Conservation (phyloP, 495 filamentous ascomycete species). For the Copromyces sp. region DNA sequence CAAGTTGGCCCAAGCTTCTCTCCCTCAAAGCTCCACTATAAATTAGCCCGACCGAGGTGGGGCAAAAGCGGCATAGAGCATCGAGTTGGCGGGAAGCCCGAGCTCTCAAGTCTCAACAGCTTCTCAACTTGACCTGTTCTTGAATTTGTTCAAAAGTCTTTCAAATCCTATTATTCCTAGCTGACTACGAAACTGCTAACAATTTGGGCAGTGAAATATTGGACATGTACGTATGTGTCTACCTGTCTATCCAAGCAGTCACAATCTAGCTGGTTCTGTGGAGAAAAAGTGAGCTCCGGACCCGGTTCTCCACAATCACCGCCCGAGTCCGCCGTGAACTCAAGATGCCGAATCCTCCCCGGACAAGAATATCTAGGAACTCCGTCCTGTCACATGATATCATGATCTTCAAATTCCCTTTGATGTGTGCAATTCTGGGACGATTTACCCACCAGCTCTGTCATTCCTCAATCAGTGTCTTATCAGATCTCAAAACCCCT, state of each 20-base stretch:
- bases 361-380: not conserved
- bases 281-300: not conserved
- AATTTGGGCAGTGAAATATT: not conserved
- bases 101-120: not conserved
- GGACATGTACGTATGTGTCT: not conserved
- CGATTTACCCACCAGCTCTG: not conserved
- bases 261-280: not conserved
- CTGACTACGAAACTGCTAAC: not conserved
- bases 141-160: no score
- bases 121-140: not conserved
- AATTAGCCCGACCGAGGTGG: not conserved
- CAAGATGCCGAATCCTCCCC: not conserved
- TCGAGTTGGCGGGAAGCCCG: not conserved
- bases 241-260: not conserved
- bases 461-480: not conserved
- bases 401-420: not conserved
- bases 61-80: not conserved
- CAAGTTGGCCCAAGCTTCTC: conserved; percentile 22
- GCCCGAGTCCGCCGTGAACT: not conserved
- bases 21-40: not conserved
- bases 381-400: not conserved
- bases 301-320: not conserved
- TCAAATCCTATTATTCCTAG: no score
- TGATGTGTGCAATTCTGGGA: not conserved
- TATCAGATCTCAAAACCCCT: not conserved